Evolutionary conservation across 805 yeast genomes (phyloP).

Genomic region (Metschnikowia kunwiensis): DNA sequence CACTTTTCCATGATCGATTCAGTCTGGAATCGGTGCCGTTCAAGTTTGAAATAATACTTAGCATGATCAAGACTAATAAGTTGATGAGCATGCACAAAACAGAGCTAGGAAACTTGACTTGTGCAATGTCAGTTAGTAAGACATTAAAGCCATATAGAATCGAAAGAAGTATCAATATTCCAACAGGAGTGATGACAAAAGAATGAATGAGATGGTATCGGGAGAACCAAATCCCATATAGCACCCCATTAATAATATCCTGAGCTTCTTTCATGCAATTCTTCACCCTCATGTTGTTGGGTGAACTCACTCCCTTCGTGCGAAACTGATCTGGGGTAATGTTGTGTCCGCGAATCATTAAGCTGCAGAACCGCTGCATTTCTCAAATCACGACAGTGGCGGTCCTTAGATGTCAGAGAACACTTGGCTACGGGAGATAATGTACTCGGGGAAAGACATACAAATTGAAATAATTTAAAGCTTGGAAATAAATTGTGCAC

Average conservation of each 20-base stretch:
- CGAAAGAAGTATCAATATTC: slow-evolving; percentile 43
- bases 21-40: neutral
- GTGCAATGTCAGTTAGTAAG: slow-evolving; percentile 40
- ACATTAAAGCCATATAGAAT: slow-evolving; percentile 53
- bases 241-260: slow-evolving; percentile 21
- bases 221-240: slow-evolving; percentile 34
- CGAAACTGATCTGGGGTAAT: too few species aligned
- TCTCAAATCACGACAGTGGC: too few species aligned
- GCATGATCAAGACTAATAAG: slow-evolving; percentile 43
- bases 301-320: too few species aligned
- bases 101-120: slow-evolving; percentile 63
- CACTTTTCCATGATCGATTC: slow-evolving; percentile 15
- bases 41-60: slow-evolving; percentile 22
- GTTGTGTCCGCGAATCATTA: too few species aligned
- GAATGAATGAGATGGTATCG: slow-evolving; percentile 29
- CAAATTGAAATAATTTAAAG: too few species aligned
- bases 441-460: too few species aligned
- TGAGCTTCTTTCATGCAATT: too few species aligned
- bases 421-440: too few species aligned
- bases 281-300: too few species aligned
- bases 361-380: too few species aligned
- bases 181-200: slow-evolving; percentile 48
- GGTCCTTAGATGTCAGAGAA: too few species aligned
- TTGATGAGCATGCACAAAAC: slow-evolving; percentile 67
- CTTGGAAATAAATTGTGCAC: too few species aligned